Evolutionary conservation across 2,329 filamentous ascomycete species (phyloP).

Genomic region (Aspergillus pseudoterreus): DNA sequence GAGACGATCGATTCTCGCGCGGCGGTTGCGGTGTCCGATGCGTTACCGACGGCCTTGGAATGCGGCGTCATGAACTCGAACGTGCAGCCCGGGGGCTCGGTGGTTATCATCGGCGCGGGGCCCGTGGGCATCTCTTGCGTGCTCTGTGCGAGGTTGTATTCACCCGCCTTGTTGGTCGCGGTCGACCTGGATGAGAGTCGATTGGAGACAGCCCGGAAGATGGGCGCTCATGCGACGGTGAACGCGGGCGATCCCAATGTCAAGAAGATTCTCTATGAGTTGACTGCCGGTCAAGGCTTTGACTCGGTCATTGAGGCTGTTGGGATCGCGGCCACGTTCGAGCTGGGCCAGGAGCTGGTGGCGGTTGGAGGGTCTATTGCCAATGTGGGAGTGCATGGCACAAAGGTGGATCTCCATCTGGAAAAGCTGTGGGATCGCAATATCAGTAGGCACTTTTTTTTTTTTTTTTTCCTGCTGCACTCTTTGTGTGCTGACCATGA

Average conservation of each 20-base stretch:
- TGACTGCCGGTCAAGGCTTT: conserved; percentile 52
- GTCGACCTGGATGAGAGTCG: conserved; percentile 51
- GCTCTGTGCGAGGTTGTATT: conserved; percentile 54
- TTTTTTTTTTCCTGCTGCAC: too few relatives aligned
- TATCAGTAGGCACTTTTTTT: conserved; percentile 38
- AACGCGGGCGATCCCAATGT: conserved; percentile 35
- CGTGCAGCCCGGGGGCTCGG: conserved; percentile 50
- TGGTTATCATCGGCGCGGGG: conserved; percentile 55
- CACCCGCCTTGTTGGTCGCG: conserved; percentile 49
- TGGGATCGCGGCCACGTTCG: conserved; percentile 52
- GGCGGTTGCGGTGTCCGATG: conserved; percentile 53
- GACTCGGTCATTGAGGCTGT: conserved; percentile 59
- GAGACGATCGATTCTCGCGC: conserved; percentile 39
- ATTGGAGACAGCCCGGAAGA: conserved; percentile 43
- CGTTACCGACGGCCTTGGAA: conserved; percentile 56
- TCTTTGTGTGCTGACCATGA: too few relatives aligned
- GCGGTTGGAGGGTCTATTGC: conserved; percentile 53
- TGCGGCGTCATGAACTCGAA: conserved; percentile 52
- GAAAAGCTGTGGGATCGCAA: conserved; percentile 55
- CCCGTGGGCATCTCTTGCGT: conserved; percentile 55
- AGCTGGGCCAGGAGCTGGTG: conserved; percentile 52
- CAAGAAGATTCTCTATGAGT: conserved; percentile 33
- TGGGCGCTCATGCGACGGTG: conserved; percentile 49
- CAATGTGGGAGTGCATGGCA: conserved; percentile 58
- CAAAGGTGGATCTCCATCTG: conserved; percentile 50